These are phyloP conservation scores for Myriangium duriaei DNA, from an alignment of 2,329 filamentous ascomycete species.

Conservation along the genomic window DNA sequence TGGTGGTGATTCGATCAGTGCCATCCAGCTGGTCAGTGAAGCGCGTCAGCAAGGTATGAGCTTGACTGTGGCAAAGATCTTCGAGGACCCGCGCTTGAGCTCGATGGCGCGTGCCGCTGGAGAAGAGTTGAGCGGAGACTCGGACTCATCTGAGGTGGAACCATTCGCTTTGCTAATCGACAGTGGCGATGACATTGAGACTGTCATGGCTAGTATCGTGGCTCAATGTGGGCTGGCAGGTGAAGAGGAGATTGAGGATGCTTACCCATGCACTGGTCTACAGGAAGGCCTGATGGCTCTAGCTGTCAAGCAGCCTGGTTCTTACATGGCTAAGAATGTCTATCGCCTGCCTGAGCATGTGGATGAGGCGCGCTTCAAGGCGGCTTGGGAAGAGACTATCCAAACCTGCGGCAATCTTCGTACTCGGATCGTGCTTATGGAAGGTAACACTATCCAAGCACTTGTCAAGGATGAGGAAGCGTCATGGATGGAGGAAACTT, in stretches of 20 bases:
- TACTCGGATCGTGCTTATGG: neutral
- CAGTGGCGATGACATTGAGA: too few species aligned
- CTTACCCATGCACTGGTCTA: neutral
- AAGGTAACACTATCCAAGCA: neutral
- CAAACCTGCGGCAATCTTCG: neutral
- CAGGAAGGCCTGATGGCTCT: neutral
- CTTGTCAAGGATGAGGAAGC: neutral
- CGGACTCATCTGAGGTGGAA: neutral
- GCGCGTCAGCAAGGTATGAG: neutral
- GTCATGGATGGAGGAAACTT: neutral
- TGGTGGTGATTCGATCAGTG: neutral
- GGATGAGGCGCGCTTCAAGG: neutral
- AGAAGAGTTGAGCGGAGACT: neutral
- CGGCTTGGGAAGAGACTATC: neutral
- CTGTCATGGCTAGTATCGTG: constrained; percentile 10
- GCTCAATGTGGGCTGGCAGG: neutral
- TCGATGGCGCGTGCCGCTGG: neutral
- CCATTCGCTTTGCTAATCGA: neutral
- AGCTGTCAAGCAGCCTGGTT: neutral
- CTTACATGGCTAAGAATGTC: neutral
- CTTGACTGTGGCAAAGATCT: neutral
- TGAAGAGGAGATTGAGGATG: constrained; percentile 11
- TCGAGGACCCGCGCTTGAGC: constrained; percentile 1
- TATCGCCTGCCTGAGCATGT: neutral
- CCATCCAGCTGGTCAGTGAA: neutral